Conservation (phyloP, 2,329 filamentous ascomycete genomes). For the Fusarium sp. region DNA sequence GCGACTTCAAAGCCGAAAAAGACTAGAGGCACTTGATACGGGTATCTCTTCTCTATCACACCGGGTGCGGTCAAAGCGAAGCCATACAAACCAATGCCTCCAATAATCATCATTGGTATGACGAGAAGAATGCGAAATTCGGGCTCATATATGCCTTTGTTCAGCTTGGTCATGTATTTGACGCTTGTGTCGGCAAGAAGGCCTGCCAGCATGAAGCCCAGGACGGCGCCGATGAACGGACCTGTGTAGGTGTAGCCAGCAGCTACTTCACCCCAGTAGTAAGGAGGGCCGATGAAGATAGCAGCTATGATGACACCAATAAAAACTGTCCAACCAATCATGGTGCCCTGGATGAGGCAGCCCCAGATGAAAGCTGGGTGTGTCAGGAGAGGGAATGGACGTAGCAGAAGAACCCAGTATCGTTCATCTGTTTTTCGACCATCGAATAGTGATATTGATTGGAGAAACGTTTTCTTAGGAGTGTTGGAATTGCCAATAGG, state of each 20-base stretch:
- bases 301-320: conserved; percentile 86
- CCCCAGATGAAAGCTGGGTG: conserved; percentile 89
- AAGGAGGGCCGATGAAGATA: conserved; percentile 82
- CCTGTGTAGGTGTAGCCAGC: conserved; percentile 90
- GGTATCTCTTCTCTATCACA: conserved; percentile 65
- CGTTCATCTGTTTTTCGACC: conserved; percentile 83
- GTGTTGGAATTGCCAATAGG: conserved; percentile 51
- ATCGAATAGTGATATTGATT: conserved; percentile 77
- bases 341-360: conserved; percentile 82
- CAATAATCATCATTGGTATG: conserved; percentile 82
- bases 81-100: conserved; percentile 82
- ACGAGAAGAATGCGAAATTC: conserved; percentile 90
- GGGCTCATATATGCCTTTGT: conserved; percentile 87
- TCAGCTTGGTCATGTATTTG: conserved; percentile 75
- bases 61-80: conserved; percentile 80
- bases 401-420: conserved; percentile 73
- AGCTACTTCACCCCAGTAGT: conserved; percentile 83
- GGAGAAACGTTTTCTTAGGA: conserved; percentile 67
- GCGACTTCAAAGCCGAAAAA: conserved; percentile 88
- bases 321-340: conserved; percentile 97
- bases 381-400: conserved; percentile 84
- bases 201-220: conserved; percentile 82
- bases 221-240: conserved; percentile 83
- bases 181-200: conserved; percentile 79
- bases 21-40: conserved; percentile 79